Base-by-base conservation (phyloP, 768 basidiomycete species). In the Collybia sordida region DNA sequence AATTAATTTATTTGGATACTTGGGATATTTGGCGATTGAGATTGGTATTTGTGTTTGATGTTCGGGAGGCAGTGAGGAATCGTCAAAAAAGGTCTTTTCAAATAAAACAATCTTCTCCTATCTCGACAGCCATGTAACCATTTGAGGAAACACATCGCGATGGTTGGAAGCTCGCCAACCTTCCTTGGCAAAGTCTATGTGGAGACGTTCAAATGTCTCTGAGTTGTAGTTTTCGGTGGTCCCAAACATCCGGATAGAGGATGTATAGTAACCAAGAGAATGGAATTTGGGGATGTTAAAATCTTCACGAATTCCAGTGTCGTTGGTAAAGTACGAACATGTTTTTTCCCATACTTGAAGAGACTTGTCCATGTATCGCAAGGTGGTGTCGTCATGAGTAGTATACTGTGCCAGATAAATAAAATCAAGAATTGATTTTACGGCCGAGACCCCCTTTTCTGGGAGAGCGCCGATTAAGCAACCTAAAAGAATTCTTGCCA, bases 221-320 rank as follows among this genome's bases (percentile, higher is more conserved):
- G 65, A 69, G 45, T 70, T 70, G 51, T 62, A 69, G 21, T 64
- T 63, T 50, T 70, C 64, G 0, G 59, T 51, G 3, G 62, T 61
- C 4, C 66, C 68, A 31, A 54, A 57, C 11, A 47, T 41, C 1
- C 47, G 47, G 19, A 74, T 74, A 0, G 51, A 42, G 0, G 64
- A 50, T 1, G 59, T 2, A 50, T 73, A 73, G 50, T 73, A 70
- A 3, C 27, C 21, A 4, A 71, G 52, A 6, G 56, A 56, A 46
- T 73, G 71, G 2, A 73, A 17, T 53, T 75, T 75, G 25, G 64
- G 66, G 39, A 75, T 67, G 44, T 72, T 69, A 55, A 76, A 72
- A 38, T 73, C 57, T 3, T 59, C 24, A 23, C 0, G 15, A 19
- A 43, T 25, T 2, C 62, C 64, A 15, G 64, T 54, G 4, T 49